Base-by-base conservation (phyloP, 192 early-diverging fungal species). In the Backusella tarrabulga region DNA sequence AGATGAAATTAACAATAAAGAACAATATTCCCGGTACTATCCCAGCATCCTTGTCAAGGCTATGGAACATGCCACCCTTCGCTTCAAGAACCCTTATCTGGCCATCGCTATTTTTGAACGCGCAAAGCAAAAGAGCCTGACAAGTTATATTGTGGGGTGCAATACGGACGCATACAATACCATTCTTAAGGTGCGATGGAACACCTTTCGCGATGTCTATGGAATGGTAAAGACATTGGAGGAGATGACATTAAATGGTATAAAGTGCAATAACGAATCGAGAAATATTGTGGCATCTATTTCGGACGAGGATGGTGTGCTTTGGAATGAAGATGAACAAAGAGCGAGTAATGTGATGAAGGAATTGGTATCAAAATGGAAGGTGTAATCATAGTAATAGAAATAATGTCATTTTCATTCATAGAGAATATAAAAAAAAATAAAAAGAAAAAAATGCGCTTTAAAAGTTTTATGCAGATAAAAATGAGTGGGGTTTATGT, bases 81-180 rank as follows among this genome's bases (percentile, higher is more conserved):
- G 17, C 23, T 74, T 85, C 32, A 42, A 71, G 12, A 83, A 86
- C 67, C 83, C 83, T 6, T 84, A 86, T 73, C 46, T 86, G 35
- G 85, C 83, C 11, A 67, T 86, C 26, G 71, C 85, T 9, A 77
- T 86, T 52, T 86, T 86, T 75, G 83, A 86, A 44, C 83, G 82
- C 34, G 66, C 66, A 1, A 86, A 86, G 76, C 19, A 67, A 17
- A 67, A 72, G 26, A 81, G 83, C 34, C 21, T 78, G 4, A 73
- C 79, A 38, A 84, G 83, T 34, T 86, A 86, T 52, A 56, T 84
- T 21, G 9, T 23, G 3, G 85, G 85, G 7, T 84, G 83, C 38
- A 80, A 75, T 3, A 74, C 78, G 5, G 23, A 69, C 6, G 81
- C 82, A 12, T 86, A 86, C 19, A 84, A 86, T 67, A 23, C 74